Percentiles rank a stretch among this genome's conserved stretches.
phyloP scores from a whole-genome alignment of 1,139 yeast species.

The Kurtzmaniella quercitrusa region DNA sequence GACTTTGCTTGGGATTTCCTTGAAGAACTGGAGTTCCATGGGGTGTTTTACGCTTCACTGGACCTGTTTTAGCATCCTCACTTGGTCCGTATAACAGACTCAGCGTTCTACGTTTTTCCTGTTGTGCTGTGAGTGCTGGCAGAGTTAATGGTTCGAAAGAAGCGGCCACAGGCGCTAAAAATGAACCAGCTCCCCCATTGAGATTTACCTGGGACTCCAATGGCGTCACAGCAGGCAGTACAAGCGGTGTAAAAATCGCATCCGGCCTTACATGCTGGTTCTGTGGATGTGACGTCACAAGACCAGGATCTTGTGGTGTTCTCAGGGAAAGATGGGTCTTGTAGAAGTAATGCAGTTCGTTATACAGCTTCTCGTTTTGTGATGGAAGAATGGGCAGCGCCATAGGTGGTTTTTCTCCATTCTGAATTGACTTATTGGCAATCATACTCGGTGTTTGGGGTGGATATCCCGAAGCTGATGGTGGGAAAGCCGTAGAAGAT shows the following conservation, averaged over 20 bases:
- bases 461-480: constrained; percentile 16
- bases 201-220: constrained; percentile 36
- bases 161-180: constrained; percentile 30
- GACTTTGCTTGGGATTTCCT: constrained; percentile 17
- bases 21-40: constrained; percentile 45
- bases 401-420: constrained; percentile 14
- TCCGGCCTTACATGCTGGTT: constrained; percentile 40
- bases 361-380: constrained; percentile 41
- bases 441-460: constrained; percentile 27
- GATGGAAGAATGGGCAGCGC: constrained; percentile 42
- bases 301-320: constrained; percentile 2
- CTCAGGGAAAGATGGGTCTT: constrained; percentile 18
- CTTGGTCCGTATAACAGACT: constrained; percentile 31
- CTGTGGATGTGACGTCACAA: constrained; percentile 11
- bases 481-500: constrained; percentile 35
- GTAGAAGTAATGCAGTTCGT: constrained; percentile 42
- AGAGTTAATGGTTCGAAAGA: constrained; percentile 54
- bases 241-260: constrained; percentile 65
- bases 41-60: constrained; percentile 40
- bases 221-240: constrained; percentile 74
- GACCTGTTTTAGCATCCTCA: constrained; percentile 13
- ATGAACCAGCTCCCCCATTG: constrained; percentile 9
- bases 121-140: constrained; percentile 58
- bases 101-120: constrained; percentile 33
- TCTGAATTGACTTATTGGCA: constrained; percentile 15